Evolutionary conservation across 2,329 filamentous ascomycete species (phyloP).

Genomic region (Neurospora sp.): DNA sequence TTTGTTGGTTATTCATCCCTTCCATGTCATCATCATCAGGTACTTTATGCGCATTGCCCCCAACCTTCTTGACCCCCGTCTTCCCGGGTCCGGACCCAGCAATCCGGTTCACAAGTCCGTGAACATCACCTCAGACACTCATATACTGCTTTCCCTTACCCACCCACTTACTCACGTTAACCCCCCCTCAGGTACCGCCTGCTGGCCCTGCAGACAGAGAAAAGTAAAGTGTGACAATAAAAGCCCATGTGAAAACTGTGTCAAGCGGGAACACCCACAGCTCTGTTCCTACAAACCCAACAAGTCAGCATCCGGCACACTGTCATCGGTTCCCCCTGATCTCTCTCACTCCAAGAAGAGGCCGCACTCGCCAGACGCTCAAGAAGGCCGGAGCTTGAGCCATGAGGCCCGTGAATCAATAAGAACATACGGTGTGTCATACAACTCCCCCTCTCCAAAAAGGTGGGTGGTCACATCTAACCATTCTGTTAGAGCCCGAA

Average conservation of each 20-base stretch:
- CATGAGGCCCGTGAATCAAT: constrained; percentile 27
- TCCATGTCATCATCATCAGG: not conserved
- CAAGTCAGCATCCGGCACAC: constrained; percentile 29
- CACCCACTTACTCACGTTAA: not conserved
- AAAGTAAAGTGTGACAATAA: constrained; percentile 64
- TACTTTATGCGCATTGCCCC: not conserved
- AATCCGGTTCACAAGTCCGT: not conserved
- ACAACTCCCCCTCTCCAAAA: not conserved
- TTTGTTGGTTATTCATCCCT: not conserved
- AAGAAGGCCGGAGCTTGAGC: constrained; percentile 26
- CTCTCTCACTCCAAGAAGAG: constrained; percentile 28
- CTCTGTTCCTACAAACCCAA: constrained; percentile 60
- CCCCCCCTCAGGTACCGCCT: constrained; percentile 42
- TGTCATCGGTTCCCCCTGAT: constrained; percentile 20
- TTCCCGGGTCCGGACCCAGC: not conserved
- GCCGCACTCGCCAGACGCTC: constrained; percentile 32
- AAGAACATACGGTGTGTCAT: constrained; percentile 21
- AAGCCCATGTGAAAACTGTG: constrained; percentile 57
- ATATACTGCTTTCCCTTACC: too few relatives aligned
- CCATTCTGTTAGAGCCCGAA: constrained; percentile 35
- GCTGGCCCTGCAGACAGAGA: constrained; percentile 57
- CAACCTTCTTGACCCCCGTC: not conserved
- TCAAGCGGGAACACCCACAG: constrained; percentile 54
- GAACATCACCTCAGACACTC: not conserved
- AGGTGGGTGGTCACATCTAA: constrained; percentile 1